Evolutionary conservation across 352 stramenopile species (phyloP).

Genomic region (Phytophthora citrophthora): DNA sequence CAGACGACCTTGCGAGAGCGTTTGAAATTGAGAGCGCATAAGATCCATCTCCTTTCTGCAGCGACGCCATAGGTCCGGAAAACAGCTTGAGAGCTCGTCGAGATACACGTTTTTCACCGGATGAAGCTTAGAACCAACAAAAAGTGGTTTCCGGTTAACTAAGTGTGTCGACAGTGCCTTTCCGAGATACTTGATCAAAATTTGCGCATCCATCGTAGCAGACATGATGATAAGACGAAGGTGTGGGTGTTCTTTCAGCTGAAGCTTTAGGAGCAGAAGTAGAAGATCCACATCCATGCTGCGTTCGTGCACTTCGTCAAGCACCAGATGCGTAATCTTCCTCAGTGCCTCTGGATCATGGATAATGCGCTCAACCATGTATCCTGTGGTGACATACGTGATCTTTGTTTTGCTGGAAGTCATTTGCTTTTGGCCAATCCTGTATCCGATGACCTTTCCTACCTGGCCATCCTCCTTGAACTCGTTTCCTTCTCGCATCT

Average conservation of each 20-base stretch:
- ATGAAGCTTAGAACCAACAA: conserved; percentile 84
- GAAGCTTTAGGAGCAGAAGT: conserved; percentile 89
- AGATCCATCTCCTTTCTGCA: conserved; percentile 53
- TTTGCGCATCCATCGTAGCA: conserved; percentile 94
- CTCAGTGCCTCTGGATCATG: conserved; percentile 91
- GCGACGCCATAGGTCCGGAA: conserved; percentile 43
- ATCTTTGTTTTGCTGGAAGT: conserved; percentile 92
- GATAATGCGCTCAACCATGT: conserved; percentile 95
- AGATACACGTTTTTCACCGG: conserved; percentile 73
- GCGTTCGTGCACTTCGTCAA: conserved; percentile 96
- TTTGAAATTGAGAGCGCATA: conserved; percentile 49
- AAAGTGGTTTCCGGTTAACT: conserved; percentile 65
- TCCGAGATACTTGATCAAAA: conserved; percentile 91
- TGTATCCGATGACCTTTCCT: conserved; percentile 77
- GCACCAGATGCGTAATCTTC: conserved; percentile 94
- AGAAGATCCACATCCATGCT: conserved; percentile 97
- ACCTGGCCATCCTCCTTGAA: conserved; percentile 69
- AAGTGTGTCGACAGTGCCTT: conserved; percentile 60
- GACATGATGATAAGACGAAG: conserved; percentile 96
- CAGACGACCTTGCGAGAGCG: conserved; percentile 31
- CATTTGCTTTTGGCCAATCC: conserved; percentile 91
- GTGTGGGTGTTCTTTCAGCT: conserved; percentile 64
- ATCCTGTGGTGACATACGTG: conserved; percentile 97
- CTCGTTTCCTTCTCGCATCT: conserved; percentile 88
- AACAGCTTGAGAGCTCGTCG: conserved; percentile 51